Percentiles rank a stretch among this genome's conserved stretches.
These are phyloP conservation scores for Lachnellula occidentalis DNA, from an alignment of 2,329 filamentous ascomycete species.

Conservation along the genomic window DNA sequence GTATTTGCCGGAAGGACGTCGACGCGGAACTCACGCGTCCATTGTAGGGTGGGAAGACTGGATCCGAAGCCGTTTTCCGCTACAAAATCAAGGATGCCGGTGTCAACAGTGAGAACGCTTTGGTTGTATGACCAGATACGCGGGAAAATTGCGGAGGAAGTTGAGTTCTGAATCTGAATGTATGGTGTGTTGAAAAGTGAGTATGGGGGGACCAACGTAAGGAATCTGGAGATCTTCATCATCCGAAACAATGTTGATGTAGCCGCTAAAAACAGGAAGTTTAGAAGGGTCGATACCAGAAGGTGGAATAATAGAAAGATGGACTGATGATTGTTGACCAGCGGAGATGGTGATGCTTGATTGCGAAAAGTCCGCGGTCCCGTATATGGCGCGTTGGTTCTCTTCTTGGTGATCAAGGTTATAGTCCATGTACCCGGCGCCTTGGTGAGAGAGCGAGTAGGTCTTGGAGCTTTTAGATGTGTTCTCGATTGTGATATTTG, in stretches of 20 bases:
- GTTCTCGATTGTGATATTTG: conserved; percentile 27
- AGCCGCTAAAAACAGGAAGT: conserved; percentile 26
- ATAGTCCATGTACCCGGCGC: conserved; percentile 22
- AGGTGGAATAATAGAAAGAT: conserved; percentile 17
- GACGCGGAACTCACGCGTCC: conserved; percentile 6
- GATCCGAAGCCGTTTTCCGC: background rate
- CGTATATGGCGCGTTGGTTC: conserved; percentile 23
- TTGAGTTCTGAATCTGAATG: background rate
- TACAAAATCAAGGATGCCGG: conserved; percentile 4
- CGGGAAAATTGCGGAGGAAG: background rate
- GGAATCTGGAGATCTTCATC: conserved; percentile 21
- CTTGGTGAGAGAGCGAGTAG: conserved; percentile 23
- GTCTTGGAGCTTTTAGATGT: conserved; percentile 13
- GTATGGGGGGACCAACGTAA: conserved; percentile 26
- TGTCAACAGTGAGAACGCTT: conserved; percentile 1
- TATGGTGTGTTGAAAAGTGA: conserved; percentile 19
- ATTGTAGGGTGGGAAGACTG: conserved; percentile 7
- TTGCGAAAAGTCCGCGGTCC: conserved; percentile 17
- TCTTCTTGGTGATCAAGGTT: conserved; percentile 10
- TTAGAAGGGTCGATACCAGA: conserved; percentile 14
- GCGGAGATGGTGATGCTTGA: conserved; percentile 17
- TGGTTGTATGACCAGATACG: conserved; percentile 1
- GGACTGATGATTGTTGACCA: conserved; percentile 14
- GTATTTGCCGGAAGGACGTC: conserved; percentile 10
- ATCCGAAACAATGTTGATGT: conserved; percentile 16